Conservation (phyloP, 805 yeast species). For the Maudiozyma barnettii region DNA sequence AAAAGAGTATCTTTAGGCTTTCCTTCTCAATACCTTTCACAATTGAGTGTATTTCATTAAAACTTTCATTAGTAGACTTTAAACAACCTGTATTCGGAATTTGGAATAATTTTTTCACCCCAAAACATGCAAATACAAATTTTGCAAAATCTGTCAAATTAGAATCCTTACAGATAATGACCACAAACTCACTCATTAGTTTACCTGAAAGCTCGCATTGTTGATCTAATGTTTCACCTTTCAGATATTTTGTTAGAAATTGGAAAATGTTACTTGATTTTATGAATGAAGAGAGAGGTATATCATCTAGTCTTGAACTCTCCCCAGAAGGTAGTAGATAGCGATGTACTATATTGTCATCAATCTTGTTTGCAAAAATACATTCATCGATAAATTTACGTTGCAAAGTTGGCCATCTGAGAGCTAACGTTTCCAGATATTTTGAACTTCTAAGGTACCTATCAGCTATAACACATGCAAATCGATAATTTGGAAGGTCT, state of each 20-base stretch:
- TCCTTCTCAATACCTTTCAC: neutral
- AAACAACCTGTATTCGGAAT: conserved; percentile 1
- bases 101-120: conserved; percentile 11
- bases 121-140: conserved; percentile 20
- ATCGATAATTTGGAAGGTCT: conserved; percentile 28
- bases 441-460: conserved; percentile 58
- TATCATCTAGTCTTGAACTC: conserved; percentile 33
- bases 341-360: conserved; percentile 33
- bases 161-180: conserved; percentile 31
- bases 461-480: conserved; percentile 60
- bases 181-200: conserved; percentile 24
- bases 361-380: conserved; percentile 16
- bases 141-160: conserved; percentile 19
- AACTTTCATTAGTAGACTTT: neutral
- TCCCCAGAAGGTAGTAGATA: conserved; percentile 69
- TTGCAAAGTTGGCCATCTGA: conserved; percentile 81
- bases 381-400: conserved; percentile 47
- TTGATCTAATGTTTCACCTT: conserved; percentile 24
- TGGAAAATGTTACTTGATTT: conserved; percentile 42
- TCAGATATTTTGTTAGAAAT: conserved; percentile 34
- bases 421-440: conserved; percentile 63
- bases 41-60: neutral
- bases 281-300: conserved; percentile 19
- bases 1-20: conserved; percentile 10
- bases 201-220: conserved; percentile 29